Conservation (phyloP, 2,329 filamentous ascomycete species). For the Fusarium torreyae region DNA sequence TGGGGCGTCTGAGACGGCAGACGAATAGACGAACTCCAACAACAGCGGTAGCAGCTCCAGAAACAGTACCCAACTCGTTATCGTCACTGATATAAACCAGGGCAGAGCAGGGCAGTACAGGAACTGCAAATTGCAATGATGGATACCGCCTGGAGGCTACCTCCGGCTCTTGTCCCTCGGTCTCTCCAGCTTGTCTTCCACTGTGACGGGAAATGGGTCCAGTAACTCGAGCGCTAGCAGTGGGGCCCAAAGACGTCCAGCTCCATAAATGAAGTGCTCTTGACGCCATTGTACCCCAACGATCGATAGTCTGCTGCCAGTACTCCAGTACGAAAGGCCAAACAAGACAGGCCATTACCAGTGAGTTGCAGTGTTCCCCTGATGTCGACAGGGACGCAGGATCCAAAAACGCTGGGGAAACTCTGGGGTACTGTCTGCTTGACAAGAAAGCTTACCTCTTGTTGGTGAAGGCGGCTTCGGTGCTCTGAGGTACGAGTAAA, state of each 20-base stretch:
- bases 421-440: slow-evolving; percentile 21
- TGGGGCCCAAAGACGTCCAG: slow-evolving; percentile 30
- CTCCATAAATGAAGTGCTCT: slow-evolving; percentile 27
- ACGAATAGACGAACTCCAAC: slow-evolving; percentile 5
- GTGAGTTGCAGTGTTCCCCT: neutral
- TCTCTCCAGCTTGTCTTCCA: slow-evolving; percentile 1
- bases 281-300: slow-evolving; percentile 36
- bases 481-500: slow-evolving; percentile 4
- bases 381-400: neutral
- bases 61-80: neutral
- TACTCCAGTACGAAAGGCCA: slow-evolving; percentile 5
- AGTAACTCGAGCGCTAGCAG: slow-evolving; percentile 14
- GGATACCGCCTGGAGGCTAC: slow-evolving; percentile 11
- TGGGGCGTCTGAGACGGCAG: slow-evolving; percentile 2
- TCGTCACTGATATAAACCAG: neutral
- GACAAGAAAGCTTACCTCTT: slow-evolving; percentile 34
- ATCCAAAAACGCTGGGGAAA: slow-evolving; percentile 4
- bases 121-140: too few relatives aligned
- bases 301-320: slow-evolving; percentile 14
- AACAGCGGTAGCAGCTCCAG: slow-evolving; percentile 10
- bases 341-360: slow-evolving; percentile 7
- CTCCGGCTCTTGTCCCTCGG: slow-evolving; percentile 2
- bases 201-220: neutral
- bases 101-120: slow-evolving; percentile 4
- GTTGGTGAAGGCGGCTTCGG: slow-evolving; percentile 11